Percentiles rank a stretch among this genome's conserved stretches.
Conservation (phyloP, 179 eudicot species). For the Beta lomatogona region DNA sequence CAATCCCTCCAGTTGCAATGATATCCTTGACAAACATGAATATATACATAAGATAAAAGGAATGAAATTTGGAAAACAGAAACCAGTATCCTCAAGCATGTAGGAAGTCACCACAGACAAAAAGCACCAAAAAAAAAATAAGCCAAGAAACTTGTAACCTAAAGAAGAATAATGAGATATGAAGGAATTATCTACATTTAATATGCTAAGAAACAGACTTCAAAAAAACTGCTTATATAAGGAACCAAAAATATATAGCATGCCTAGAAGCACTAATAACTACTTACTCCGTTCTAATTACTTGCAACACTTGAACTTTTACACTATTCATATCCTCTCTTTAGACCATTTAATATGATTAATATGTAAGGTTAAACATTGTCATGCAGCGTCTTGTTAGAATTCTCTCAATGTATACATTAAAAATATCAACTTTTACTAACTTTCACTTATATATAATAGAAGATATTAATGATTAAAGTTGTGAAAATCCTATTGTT, state of each 20-base stretch:
- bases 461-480: too few species aligned
- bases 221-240: neutral
- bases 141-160: neutral
- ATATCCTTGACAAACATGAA: conserved; percentile 54
- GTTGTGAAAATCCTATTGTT: too few species aligned
- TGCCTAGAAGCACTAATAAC: neutral
- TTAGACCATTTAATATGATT: too few species aligned
- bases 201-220: neutral
- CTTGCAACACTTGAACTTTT: too few species aligned
- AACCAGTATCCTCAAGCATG: neutral
- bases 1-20: conserved; percentile 87
- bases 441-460: too few species aligned
- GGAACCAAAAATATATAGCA: neutral
- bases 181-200: neutral
- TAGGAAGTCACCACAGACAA: neutral
- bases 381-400: too few species aligned
- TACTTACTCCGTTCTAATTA: too few species aligned
- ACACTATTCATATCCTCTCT: too few species aligned
- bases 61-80: neutral
- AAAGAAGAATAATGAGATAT: neutral
- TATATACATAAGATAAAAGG: neutral
- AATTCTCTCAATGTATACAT: too few species aligned
- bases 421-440: too few species aligned
- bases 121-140: neutral
- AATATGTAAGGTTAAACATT: too few species aligned